Evolutionary conservation across 83 land plant genomes (phyloP), one percentile per base, ranked within the genome.

Genomic region (Picea mariana): DNA sequence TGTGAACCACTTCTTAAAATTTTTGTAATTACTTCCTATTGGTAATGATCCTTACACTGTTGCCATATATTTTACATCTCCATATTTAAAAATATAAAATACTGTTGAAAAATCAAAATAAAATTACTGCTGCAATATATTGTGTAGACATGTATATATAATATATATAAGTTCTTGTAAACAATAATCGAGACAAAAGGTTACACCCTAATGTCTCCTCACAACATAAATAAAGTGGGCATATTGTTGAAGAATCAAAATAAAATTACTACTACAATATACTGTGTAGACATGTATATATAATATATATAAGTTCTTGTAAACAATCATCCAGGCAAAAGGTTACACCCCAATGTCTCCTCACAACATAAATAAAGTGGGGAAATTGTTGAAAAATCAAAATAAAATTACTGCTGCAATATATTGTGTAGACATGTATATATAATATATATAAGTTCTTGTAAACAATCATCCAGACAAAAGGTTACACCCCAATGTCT

Each of bases 391-490:
- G 34, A 31, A 31, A 31, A 34, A 34, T 34, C 38, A 34, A 34
- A 34, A 34, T 34, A 34, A 34, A 34, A 34, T 34, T 2, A 34
- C 38, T 34, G 4, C 38, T 34, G 38, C 38, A 34, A 34, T 34
- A 34, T 34, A 34, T 3, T 34, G 38, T 34, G 38, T 2, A 34
- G 4, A 34, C 38, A 34, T 34, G 38, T 34, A 34, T 34, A 34
- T 34, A 34, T 34, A 34, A 34, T 34, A 34, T 34, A 2, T 34
- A 34, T 34, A 34, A 34, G 34, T 34, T 34, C 38, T 34, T 92
- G 88, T 69, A 85, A 34, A 84, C 23, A 67, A 24, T 55, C 73
- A 83, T 78, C 73, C 42, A 69, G 47, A 17, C 49, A 47, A 47
- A 5, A 38, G 12, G 4, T 69, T 38, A 69, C 38, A 69, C 49